These are phyloP conservation scores for Arctium minus DNA, from an alignment of 129 eudicot genomes.

Conservation along the genomic window DNA sequence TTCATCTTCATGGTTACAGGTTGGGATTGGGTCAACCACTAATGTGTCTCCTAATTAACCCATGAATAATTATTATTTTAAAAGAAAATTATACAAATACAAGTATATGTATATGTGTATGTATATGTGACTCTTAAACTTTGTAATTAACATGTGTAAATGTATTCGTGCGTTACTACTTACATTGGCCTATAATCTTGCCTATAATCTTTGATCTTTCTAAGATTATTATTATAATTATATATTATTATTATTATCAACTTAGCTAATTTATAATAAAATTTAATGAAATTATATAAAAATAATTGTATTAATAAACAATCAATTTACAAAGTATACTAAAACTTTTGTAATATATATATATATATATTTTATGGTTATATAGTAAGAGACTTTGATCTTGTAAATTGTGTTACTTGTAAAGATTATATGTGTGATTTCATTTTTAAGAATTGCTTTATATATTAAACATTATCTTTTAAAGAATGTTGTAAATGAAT, in stretches of 20 bases:
- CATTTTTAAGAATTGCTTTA: no score
- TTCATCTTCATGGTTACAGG: conserved; percentile 66
- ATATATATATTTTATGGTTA: background rate
- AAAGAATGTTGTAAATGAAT: background rate
- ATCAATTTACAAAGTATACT: background rate
- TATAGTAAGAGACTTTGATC: no score
- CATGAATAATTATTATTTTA: conserved; percentile 4
- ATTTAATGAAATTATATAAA: background rate
- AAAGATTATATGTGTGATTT: no score
- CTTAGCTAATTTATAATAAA: no score
- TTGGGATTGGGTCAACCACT: conserved; percentile 51
- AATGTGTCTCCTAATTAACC: conserved; percentile 12
- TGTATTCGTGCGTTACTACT: background rate
- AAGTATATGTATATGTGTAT: background rate
- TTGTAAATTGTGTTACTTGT: no score
- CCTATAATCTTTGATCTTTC: background rate
- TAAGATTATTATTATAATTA: background rate
- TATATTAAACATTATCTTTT: no score
- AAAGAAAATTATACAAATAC: background rate
- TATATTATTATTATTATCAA: no score
- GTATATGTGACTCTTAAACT: background rate
- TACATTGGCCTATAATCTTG: background rate
- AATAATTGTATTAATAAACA: background rate
- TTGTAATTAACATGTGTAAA: background rate
- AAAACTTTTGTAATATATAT: background rate